Percentiles rank a stretch among this genome's conserved stretches.
phyloP scores from a whole-genome alignment of 2,329 filamentous ascomycete species.

The Ophiostoma himal-ulmi region DNA sequence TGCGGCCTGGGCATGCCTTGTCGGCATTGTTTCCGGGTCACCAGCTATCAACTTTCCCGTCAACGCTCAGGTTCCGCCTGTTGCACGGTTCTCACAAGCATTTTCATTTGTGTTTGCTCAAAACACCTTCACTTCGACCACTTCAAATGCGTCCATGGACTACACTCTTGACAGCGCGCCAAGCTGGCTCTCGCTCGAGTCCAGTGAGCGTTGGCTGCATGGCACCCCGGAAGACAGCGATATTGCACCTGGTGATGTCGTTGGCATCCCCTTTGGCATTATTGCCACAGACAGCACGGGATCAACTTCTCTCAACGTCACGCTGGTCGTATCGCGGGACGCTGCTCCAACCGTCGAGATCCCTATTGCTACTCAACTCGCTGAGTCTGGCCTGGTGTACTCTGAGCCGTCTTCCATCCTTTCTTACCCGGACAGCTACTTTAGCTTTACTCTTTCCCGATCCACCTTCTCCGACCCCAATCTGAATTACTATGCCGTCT shows the following conservation, averaged over 20 bases:
- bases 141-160: slow-evolving; percentile 43
- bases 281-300: slow-evolving; percentile 63
- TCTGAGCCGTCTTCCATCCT: slow-evolving; percentile 57
- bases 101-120: slow-evolving; percentile 68
- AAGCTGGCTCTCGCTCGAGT: slow-evolving; percentile 68
- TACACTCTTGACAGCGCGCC: slow-evolving; percentile 64
- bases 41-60: slow-evolving; percentile 61
- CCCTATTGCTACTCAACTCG: slow-evolving; percentile 54
- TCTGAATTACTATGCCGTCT: slow-evolving; percentile 70
- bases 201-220: slow-evolving; percentile 56
- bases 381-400: slow-evolving; percentile 48
- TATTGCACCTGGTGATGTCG: slow-evolving; percentile 42
- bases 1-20: slow-evolving; percentile 21
- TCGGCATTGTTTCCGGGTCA: slow-evolving; percentile 29
- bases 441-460: slow-evolving; percentile 48
- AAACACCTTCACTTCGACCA: slow-evolving; percentile 62
- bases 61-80: slow-evolving; percentile 77
- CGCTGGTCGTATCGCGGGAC: slow-evolving; percentile 61
- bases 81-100: slow-evolving; percentile 60
- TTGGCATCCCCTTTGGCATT: slow-evolving; percentile 58
- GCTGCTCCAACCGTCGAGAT: slow-evolving; percentile 49
- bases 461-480: slow-evolving; percentile 58
- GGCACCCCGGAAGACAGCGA: slow-evolving; percentile 60
- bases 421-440: slow-evolving; percentile 47
- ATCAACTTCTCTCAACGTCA: slow-evolving; percentile 58